These are phyloP conservation scores for Acacia acuminata DNA, from an alignment of 306 rosid species.

Conservation along the genomic window DNA sequence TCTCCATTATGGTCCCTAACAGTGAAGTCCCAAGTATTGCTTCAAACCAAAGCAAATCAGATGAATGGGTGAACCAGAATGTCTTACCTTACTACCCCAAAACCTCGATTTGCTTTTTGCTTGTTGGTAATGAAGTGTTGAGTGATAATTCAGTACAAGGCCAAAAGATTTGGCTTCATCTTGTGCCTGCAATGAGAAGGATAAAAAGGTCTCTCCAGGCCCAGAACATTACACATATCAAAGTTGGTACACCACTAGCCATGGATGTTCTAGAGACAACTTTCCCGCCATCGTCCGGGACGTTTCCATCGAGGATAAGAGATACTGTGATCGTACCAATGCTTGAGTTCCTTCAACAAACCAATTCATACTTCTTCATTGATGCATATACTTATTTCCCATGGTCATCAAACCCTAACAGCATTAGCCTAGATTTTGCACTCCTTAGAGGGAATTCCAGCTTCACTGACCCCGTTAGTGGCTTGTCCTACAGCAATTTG, in stretches of 20 bases:
- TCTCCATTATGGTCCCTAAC: conserved; percentile 80
- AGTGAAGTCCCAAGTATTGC: conserved; percentile 61
- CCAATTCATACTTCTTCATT: conserved; percentile 72
- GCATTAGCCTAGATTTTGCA: conserved; percentile 65
- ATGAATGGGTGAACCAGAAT: conserved; percentile 70
- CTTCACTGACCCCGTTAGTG: conserved; percentile 45
- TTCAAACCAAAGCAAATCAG: conserved; percentile 54
- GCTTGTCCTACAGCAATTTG: conserved; percentile 65
- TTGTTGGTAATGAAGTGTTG: conserved; percentile 78
- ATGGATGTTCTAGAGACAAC: conserved; percentile 67
- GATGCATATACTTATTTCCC: conserved; percentile 80
- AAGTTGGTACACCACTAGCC: conserved; percentile 77
- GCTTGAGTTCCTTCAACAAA: conserved; percentile 57
- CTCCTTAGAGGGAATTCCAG: conserved; percentile 39
- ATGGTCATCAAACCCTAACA: conserved; percentile 55
- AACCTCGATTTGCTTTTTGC: conserved; percentile 61
- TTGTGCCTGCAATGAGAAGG: conserved; percentile 75
- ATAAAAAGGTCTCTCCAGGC: conserved; percentile 52
- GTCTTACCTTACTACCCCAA: conserved; percentile 60
- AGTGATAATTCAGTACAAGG: conserved; percentile 55
- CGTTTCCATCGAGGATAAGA: conserved; percentile 46
- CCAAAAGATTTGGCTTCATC: conserved; percentile 55
- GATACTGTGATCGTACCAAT: conserved; percentile 53
- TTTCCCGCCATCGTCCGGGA: conserved; percentile 65
- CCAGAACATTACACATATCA: conserved; percentile 45